These are phyloP conservation scores for Saccharomycopsis selenospora DNA, from an alignment of 805 yeast species.

Conservation along the genomic window DNA sequence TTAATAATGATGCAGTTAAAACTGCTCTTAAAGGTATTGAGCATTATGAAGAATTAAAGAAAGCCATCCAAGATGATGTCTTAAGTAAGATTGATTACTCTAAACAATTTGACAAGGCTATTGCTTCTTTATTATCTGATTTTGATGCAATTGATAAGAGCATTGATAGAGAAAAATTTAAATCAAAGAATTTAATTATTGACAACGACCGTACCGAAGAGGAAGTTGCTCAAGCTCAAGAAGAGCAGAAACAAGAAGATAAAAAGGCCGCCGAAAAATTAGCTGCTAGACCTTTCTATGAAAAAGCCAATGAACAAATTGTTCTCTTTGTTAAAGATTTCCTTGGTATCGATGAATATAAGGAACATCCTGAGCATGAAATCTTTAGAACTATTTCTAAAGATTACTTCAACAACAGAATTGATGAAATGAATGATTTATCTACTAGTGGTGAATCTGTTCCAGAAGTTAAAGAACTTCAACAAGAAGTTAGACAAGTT, in stretches of 20 bases:
- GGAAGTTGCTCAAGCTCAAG: slow-evolving; percentile 2
- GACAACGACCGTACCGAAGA: slow-evolving; percentile 9
- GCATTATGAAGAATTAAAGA: slow-evolving; percentile 31
- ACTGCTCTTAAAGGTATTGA: slow-evolving; percentile 47
- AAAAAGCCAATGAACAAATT: background rate
- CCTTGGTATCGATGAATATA: slow-evolving; percentile 12
- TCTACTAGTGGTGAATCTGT: slow-evolving; percentile 8
- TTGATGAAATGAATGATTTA: slow-evolving; percentile 16
- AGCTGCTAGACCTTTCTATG: background rate
- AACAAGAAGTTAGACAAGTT: slow-evolving; percentile 7
- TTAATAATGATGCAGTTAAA: slow-evolving; percentile 68
- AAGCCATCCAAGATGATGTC: slow-evolving; percentile 16
- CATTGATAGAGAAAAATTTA: slow-evolving; percentile 4
- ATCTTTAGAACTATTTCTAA: slow-evolving; percentile 5
- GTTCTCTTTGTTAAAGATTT: slow-evolving; percentile 16
- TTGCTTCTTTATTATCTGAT: slow-evolving; percentile 2
- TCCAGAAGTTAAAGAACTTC: slow-evolving; percentile 6
- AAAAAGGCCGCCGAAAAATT: slow-evolving; percentile 3
- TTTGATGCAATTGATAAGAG: slow-evolving; percentile 9
- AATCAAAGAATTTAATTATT: slow-evolving; percentile 8
- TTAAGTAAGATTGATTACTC: slow-evolving; percentile 19
- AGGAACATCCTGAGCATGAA: slow-evolving; percentile 11
- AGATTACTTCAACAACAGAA: slow-evolving; percentile 10
- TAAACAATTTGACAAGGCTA: slow-evolving; percentile 15
- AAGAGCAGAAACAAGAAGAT: slow-evolving; percentile 7